Percentiles rank a stretch among this genome's conserved stretches.
Conservation (phyloP, 2,329 filamentous ascomycete species). For the Neoscytalidium dimidiatum region DNA sequence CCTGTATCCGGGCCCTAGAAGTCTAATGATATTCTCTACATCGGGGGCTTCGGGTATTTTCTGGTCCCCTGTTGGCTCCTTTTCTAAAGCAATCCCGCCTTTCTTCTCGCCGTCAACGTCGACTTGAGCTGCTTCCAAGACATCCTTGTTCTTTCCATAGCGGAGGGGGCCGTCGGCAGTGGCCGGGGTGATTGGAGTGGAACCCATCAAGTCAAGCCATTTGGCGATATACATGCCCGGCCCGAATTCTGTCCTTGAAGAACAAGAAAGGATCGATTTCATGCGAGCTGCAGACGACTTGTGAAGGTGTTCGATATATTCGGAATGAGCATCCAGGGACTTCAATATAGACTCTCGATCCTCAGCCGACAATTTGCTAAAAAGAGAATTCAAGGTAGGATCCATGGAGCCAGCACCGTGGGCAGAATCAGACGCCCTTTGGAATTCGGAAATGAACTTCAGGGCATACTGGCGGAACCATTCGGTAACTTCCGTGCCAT, state of each 20-base stretch:
- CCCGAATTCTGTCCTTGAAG: conserved; percentile 27
- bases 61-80: conserved; percentile 21
- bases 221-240: conserved; percentile 72
- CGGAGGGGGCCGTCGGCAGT: conserved; percentile 56
- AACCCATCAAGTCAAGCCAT: conserved; percentile 72
- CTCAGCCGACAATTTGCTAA: conserved; percentile 49
- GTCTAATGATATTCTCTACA: conserved; percentile 31
- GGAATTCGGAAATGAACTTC: conserved; percentile 59
- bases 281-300: conserved; percentile 57
- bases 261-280: conserved; percentile 54
- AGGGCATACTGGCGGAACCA: conserved; percentile 65
- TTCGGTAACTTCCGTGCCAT: conserved; percentile 65
- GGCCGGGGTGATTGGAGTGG: conserved; percentile 67
- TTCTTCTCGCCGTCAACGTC: conserved; percentile 35
- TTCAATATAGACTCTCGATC: conserved; percentile 50
- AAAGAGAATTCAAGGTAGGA: conserved; percentile 42
- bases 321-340: conserved; percentile 61
- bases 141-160: conserved; percentile 34
- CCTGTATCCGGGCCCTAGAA: conserved; percentile 35
- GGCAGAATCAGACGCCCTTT: conserved; percentile 27
- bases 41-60: conserved; percentile 34
- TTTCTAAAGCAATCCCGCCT: conserved; percentile 31
- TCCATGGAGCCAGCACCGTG: conserved; percentile 47
- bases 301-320: conserved; percentile 61
- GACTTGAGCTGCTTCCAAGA: conserved; percentile 38